Evolutionary conservation across 2,329 filamentous ascomycete species (phyloP).

Genomic region (Decorospora gaudefroyi): DNA sequence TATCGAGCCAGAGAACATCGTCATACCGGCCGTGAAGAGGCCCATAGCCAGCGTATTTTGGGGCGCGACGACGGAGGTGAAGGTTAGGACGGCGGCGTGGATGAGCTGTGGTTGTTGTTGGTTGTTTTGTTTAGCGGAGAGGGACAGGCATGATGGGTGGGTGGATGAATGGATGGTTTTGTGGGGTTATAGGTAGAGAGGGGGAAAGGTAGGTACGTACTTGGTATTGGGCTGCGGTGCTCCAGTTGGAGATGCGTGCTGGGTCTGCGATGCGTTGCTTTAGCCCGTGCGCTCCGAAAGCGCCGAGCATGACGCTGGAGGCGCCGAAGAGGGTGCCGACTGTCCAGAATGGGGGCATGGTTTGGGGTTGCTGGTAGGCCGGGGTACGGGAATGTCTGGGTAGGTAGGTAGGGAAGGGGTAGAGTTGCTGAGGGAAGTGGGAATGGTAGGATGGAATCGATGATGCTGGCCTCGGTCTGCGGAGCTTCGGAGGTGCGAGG

Average conservation of each 20-base stretch:
- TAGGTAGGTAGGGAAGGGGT: background rate
- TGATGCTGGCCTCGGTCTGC: conserved; percentile 18
- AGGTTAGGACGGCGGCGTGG: conserved; percentile 64
- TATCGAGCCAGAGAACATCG: conserved; percentile 68
- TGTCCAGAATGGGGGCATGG: conserved; percentile 60
- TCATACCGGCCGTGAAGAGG: conserved; percentile 68
- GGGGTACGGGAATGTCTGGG: background rate
- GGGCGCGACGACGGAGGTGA: conserved; percentile 58
- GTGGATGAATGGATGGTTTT: too few species aligned
- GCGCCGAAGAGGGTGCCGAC: conserved; percentile 67
- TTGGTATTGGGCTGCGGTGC: conserved; percentile 70
- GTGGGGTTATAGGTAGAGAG: too few species aligned
- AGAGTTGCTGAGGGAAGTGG: conserved; percentile 7
- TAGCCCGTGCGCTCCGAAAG: conserved; percentile 70
- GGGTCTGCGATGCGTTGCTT: conserved; percentile 66
- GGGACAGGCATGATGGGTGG: too few species aligned
- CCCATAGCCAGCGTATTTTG: conserved; percentile 61
- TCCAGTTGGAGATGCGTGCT: conserved; percentile 62
- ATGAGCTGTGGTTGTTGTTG: conserved; percentile 60
- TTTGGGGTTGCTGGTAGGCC: too few species aligned
- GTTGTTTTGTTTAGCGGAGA: background rate
- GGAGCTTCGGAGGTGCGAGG: conserved; percentile 26
- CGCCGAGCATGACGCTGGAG: conserved; percentile 63
- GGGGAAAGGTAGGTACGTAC: too few species aligned
- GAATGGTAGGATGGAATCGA: conserved; percentile 10